Evolutionary conservation across 106 monocot species (phyloP).

Genomic region (Xerophyta viscosa): DNA sequence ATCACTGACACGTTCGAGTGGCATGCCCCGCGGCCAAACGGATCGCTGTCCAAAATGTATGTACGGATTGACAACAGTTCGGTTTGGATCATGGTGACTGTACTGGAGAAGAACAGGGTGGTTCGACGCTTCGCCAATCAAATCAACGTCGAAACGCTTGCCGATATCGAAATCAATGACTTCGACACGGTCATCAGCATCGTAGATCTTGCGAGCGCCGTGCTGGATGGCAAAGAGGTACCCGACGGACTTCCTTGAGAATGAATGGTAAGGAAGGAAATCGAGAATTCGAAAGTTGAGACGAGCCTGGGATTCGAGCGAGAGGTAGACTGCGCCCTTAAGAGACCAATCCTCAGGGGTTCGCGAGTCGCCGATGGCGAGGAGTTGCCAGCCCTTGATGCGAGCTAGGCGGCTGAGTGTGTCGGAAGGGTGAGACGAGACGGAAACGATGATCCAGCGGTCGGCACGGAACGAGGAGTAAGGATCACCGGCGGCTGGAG

Average conservation of each 20-base stretch:
- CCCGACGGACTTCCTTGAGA: conserved; percentile 56
- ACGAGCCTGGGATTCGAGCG: conserved; percentile 68
- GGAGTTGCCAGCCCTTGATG: conserved; percentile 77
- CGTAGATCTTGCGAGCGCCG: conserved; percentile 74
- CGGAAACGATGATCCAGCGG: conserved; percentile 71
- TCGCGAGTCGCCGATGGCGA: conserved; percentile 62
- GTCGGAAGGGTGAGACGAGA: conserved; percentile 21
- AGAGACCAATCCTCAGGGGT: conserved; percentile 63
- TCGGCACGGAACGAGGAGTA: conserved; percentile 58
- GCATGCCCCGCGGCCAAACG: conserved; percentile 87
- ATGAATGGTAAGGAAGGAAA: conserved; percentile 43
- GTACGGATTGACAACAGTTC: conserved; percentile 85
- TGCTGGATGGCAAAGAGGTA: conserved; percentile 83
- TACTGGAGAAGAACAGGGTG: conserved; percentile 71
- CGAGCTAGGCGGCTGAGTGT: conserved; percentile 37
- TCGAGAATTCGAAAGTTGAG: conserved; percentile 62
- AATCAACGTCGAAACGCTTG: conserved; percentile 55
- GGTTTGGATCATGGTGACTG: conserved; percentile 74
- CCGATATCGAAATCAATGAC: conserved; percentile 55
- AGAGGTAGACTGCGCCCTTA: conserved; percentile 78
- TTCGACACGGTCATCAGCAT: conserved; percentile 75
- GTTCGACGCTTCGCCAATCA: conserved; percentile 20
- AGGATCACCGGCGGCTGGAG: conserved; percentile 25
- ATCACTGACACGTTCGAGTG: conserved; percentile 63
- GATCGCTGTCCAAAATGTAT: conserved; percentile 96